A percentile compares a stretch with the other conserved stretches of the same genome.
Evolutionary conservation across 2,329 filamentous ascomycete species (phyloP).

Genomic region (Ustilaginoidea virens): DNA sequence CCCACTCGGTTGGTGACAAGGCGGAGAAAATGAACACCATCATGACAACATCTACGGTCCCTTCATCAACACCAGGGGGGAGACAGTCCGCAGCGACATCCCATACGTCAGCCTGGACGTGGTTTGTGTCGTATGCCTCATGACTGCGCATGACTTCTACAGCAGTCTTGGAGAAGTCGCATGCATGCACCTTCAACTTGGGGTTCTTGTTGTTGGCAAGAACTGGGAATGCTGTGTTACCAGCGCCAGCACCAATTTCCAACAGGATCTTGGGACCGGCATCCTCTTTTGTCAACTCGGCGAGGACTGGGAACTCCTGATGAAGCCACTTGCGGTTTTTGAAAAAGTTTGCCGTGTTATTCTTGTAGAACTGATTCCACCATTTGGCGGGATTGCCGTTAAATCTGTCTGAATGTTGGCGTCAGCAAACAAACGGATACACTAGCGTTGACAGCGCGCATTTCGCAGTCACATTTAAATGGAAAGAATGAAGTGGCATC

Average conservation of each 20-base stretch:
- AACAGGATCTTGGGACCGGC: constrained; percentile 58
- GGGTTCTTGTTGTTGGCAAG: constrained; percentile 72
- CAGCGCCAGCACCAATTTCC: constrained; percentile 88
- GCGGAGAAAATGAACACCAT: constrained; percentile 98
- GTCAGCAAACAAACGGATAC: constrained; percentile 21
- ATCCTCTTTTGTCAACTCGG: constrained; percentile 53
- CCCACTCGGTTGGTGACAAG: constrained; percentile 73
- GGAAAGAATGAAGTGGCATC: constrained; percentile 19
- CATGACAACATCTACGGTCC: constrained; percentile 79
- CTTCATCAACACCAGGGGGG: constrained; percentile 61
- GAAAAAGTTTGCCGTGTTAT: constrained; percentile 96
- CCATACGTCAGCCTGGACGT: constrained; percentile 88
- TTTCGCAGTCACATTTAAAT: too few species aligned
- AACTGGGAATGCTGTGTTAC: constrained; percentile 92
- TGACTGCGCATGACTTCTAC: constrained; percentile 82
- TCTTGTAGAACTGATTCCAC: constrained; percentile 98
- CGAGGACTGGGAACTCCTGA: constrained; percentile 88
- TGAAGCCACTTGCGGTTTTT: constrained; percentile 96
- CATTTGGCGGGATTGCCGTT: constrained; percentile 83
- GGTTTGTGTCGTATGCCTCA: constrained; percentile 54
- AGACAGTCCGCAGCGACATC: constrained; percentile 61
- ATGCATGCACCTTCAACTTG: constrained; percentile 72
- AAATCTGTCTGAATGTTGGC: constrained; percentile 48
- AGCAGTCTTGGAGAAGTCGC: constrained; percentile 90
- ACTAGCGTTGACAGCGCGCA: neutral